Evolutionary conservation across 192 early-diverging fungal genomes (phyloP), one percentile per base, ranked within the genome.

Genomic region (Geranomyces variabilis): DNA sequence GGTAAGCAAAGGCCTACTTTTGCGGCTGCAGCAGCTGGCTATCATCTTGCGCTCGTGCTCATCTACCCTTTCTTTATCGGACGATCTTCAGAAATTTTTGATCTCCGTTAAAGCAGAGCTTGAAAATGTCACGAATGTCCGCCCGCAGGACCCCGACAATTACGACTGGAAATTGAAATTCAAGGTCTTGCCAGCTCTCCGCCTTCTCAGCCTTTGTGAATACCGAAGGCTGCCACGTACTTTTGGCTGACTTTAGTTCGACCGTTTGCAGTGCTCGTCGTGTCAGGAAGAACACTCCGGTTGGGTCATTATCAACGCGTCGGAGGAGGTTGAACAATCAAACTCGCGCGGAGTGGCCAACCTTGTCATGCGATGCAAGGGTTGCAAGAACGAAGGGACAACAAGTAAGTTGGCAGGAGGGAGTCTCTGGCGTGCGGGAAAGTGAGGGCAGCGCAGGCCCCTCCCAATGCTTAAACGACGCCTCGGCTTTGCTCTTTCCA

Each of bases 281-380:
- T 95, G 95, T 81, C 85, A 91, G 41, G 95, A 94, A 71, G 77
- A 86, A 17, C 81, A 90, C 77, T 74, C 84, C 17, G 89, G 88
- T 69, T 83, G 76, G 76, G 88, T 93, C 56, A 81, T 85, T 13
- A 77, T 93, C 59, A 92, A 91, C 56, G 46, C 69, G 33, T 30
- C 46, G 26, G 90, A 91, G 19, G 72, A 77, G 24, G 81, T 74
- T 21, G 83, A 90, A 31, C 85, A 91, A 63, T 77, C 86, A 31
- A 90, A 91, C 55, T 89, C 87, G 63, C 82, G 92, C 69, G 93
- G 93, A 31, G 82, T 83, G 15, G 93, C 94, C 41, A 95, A 96
- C 75, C 75, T 96, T 45, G 89, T 92, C 34, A 95, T 98, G 91
- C 76, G 78, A 45, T 98, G 94, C 88, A 93, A 96, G 82, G 24